Evolutionary conservation across 208 protist genomes (phyloP), one percentile per base, ranked within the genome.

Genomic region (Leptomonas seymouri): DNA sequence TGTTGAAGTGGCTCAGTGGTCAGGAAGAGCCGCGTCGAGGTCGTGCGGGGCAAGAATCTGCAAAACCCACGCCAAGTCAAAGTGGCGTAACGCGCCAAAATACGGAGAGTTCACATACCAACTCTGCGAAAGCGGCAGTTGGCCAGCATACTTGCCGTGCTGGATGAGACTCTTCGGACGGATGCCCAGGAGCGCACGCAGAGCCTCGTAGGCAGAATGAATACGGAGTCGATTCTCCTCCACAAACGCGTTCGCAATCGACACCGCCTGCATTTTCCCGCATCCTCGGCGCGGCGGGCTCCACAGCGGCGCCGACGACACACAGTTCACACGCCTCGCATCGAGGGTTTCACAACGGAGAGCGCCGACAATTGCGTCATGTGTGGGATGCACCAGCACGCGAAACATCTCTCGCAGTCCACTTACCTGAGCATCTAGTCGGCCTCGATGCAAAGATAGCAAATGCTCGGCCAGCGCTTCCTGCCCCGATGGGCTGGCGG

Each of bases 101-200:
- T 92, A 89, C 9, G 92, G 85, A 3, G 81, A 91, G 45, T 34
- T 60, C 23, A 94, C 83, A 59, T 97, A 97, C 92, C 92, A 97
- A 67, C 87, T 90, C 68, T 78, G 67, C 41, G 74, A 56, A 14
- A 97, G 76, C 6, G 92, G 92, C 20, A 94, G 39, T 62, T 94
- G 82, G 3, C 87, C 87, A 2, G 89, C 89, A 67, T 85, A 93
- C 67, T 86, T 91, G 63, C 89, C 89, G 61, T 83, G 78, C 55
- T 80, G 81, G 57, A 90, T 83, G 16, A 87, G 41, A 54, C 85
- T 88, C 62, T 88, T 91, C 8, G 92, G 92, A 16, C 85, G 76
- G 20, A 97, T 79, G 30, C 92, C 92, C 34, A 91, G 41, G 39
- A 97, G 70, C 0, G 83, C 78, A 0, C 89, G 71, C 34, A 83